Conservation (phyloP, 75 land plant species). For the Azolla pinnata region DNA sequence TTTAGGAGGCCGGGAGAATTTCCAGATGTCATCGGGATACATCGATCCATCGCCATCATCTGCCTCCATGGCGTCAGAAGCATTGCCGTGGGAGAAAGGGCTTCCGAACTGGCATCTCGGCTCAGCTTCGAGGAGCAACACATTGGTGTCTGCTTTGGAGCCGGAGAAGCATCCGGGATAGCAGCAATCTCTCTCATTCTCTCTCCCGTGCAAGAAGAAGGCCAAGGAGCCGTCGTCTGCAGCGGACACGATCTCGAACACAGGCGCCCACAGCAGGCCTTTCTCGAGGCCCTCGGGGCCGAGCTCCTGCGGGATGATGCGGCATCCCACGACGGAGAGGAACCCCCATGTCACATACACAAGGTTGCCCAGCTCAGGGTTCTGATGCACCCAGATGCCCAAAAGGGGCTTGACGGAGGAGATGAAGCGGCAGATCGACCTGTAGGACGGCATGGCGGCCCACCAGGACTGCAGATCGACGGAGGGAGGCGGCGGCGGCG, state of each 20-base stretch:
- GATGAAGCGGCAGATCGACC: constrained; percentile 58
- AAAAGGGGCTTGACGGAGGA: constrained; percentile 33
- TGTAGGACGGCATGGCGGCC: constrained; percentile 39
- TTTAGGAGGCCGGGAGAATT: constrained; percentile 7
- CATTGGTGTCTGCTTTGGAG: constrained; percentile 41
- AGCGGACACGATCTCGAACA: constrained; percentile 68
- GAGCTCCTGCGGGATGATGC: constrained; percentile 82
- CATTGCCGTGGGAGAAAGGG: neutral
- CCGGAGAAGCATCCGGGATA: constrained; percentile 55
- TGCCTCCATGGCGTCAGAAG: neutral
- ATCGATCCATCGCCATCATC: constrained; percentile 14
- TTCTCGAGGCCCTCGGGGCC: constrained; percentile 48
- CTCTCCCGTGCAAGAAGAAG: constrained; percentile 73
- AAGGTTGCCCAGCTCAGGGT: constrained; percentile 87
- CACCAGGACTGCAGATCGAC: constrained; percentile 48
- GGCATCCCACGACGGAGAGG: constrained; percentile 60
- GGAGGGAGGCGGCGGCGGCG: no score
- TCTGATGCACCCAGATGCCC: constrained; percentile 93
- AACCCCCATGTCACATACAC: constrained; percentile 72
- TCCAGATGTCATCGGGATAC: neutral
- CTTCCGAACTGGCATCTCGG: constrained; percentile 5
- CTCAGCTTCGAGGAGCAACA: constrained; percentile 67
- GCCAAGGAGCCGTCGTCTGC: constrained; percentile 39
- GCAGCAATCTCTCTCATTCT: constrained; percentile 37
- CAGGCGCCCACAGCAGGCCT: constrained; percentile 73